Conservation (phyloP, 163 green algal genomes). For the Scenedesmus sp. region DNA sequence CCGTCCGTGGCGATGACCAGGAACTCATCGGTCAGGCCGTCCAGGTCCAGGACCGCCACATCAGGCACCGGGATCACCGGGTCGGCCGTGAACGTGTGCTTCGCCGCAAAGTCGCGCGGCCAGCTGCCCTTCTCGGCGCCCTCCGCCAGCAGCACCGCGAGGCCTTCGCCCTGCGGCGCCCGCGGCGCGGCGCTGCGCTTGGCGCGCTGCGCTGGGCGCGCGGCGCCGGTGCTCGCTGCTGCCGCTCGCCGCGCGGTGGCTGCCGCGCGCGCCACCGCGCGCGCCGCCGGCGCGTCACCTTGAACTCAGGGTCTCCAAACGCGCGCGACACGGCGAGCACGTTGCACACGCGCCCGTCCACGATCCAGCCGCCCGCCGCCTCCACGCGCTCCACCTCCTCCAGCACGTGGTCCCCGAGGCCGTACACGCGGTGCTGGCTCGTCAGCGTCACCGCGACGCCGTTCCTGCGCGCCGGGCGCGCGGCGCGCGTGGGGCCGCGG, state of each 20-base stretch:
- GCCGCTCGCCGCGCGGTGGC: too few species aligned
- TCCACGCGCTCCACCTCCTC: slow-evolving; percentile 70
- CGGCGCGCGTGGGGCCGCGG: not conserved
- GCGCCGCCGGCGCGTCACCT: slow-evolving; percentile 47
- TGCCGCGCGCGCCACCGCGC: too few species aligned
- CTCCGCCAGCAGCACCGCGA: slow-evolving; percentile 54
- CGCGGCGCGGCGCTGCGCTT: not conserved
- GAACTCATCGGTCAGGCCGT: slow-evolving; percentile 68
- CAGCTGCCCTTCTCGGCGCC: slow-evolving; percentile 60
- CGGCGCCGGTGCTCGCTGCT: too few species aligned
- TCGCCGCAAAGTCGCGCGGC: slow-evolving; percentile 41
- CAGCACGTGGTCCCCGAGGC: slow-evolving; percentile 42
- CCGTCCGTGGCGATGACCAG: slow-evolving; percentile 74
- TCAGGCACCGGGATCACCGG: slow-evolving; percentile 54
- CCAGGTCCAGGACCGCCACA: slow-evolving; percentile 56
- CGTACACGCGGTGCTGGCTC: slow-evolving; percentile 58
- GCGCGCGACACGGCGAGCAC: slow-evolving; percentile 77
- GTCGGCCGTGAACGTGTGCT: slow-evolving; percentile 47
- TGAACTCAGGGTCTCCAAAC: slow-evolving; percentile 84
- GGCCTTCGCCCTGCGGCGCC: slow-evolving; percentile 50
- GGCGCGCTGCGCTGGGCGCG: not conserved
- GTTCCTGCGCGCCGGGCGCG: not conserved
- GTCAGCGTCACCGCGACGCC: slow-evolving; percentile 47
- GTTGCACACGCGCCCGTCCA: slow-evolving; percentile 75
- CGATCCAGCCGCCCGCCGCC: slow-evolving; percentile 69